A percentile compares a stretch with the other conserved stretches of the same genome.
These are phyloP conservation scores for Coriaria nepalensis DNA, from an alignment of 306 rosid species.

Conservation along the genomic window DNA sequence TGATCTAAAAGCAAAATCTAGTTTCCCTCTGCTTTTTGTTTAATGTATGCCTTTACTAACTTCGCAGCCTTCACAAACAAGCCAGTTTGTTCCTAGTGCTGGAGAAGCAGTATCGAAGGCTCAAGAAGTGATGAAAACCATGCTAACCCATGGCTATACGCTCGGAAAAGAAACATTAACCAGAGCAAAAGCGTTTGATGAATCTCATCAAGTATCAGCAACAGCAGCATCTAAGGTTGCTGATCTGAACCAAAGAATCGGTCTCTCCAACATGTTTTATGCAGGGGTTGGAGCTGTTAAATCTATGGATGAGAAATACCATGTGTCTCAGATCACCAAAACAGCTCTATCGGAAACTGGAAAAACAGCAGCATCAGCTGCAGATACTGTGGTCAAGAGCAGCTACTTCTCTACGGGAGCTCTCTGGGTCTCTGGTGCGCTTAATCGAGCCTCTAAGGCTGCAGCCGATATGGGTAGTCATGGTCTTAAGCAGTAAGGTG, in stretches of 20 bases:
- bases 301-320: constrained; percentile 55
- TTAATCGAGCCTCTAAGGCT: constrained; percentile 40
- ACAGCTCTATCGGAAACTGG: constrained; percentile 63
- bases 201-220: constrained; percentile 61
- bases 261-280: constrained; percentile 50
- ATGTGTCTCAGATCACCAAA: constrained; percentile 51
- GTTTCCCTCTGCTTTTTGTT: not conserved
- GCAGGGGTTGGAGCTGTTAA: constrained; percentile 48
- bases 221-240: constrained; percentile 60
- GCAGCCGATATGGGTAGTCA: constrained; percentile 66
- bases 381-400: constrained; percentile 42
- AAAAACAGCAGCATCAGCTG: constrained; percentile 64
- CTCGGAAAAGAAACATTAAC: constrained; percentile 66
- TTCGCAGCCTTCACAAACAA: constrained; percentile 28
- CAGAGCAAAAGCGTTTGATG: constrained; percentile 61
- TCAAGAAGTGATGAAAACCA: constrained; percentile 70
- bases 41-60: not conserved
- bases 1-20: too few relatives aligned
- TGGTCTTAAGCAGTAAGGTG: constrained; percentile 25
- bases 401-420: constrained; percentile 82
- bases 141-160: constrained; percentile 71
- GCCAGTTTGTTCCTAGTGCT: constrained; percentile 46
- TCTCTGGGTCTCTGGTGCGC: constrained; percentile 67
- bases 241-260: constrained; percentile 59
- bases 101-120: constrained; percentile 66